phyloP scores from a whole-genome alignment of 371 early-diverging fungal genomes.

The Rhizopus delemar region DNA sequence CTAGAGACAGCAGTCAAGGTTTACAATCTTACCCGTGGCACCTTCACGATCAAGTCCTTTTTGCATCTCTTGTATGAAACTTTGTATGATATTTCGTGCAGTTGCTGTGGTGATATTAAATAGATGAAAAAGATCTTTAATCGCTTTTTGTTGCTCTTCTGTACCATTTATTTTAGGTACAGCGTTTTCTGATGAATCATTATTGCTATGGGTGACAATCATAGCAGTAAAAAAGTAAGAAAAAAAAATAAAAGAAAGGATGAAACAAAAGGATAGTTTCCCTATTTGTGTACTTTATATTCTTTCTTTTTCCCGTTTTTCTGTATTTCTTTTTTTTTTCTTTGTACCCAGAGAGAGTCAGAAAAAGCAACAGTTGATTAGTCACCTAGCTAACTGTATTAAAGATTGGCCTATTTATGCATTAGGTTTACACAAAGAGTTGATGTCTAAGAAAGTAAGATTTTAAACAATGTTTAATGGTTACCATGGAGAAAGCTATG shows the following conservation, averaged over 20 bases:
- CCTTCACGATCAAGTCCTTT: constrained; percentile 68
- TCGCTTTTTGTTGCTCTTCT: constrained; percentile 16
- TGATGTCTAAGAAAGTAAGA: no score
- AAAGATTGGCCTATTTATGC: no score
- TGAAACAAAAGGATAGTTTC: background rate
- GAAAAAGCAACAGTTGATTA: no score
- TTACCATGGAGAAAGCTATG: no score
- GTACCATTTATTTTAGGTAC: constrained; percentile 17
- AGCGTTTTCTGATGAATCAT: background rate
- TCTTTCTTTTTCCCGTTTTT: background rate
- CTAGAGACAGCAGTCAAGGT: background rate
- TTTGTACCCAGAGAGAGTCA: no score
- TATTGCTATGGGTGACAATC: no score
- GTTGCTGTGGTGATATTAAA: constrained; percentile 13
- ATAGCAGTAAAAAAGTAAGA: no score
- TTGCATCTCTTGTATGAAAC: constrained; percentile 70
- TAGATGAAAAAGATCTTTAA: constrained; percentile 6
- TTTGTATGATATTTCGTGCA: constrained; percentile 49
- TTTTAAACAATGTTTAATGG: no score
- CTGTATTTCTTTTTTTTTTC: background rate
- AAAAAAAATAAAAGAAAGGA: background rate
- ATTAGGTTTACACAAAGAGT: no score
- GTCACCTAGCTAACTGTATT: no score
- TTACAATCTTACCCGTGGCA: constrained; percentile 33
- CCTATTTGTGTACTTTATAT: background rate